Base-by-base conservation (phyloP, 345 rosid species). In the Salix exigua region DNA sequence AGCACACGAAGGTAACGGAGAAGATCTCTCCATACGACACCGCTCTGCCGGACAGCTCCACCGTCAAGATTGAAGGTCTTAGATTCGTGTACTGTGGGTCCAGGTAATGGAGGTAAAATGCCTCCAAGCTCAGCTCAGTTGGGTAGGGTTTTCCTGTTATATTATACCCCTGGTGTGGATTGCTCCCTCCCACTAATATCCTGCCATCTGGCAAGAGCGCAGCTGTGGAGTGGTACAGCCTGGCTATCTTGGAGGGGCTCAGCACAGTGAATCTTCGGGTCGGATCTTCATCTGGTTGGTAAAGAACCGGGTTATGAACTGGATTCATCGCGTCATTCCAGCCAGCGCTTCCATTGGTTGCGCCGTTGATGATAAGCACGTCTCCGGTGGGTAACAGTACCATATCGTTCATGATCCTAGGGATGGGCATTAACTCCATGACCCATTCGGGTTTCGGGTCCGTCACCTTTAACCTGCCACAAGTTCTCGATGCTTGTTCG, bases 161-260 rank as follows among this genome's bases (percentile, higher is more conserved):
- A 79, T 90, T 85, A 84, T 94, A 91, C 63, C 40, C 79, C 33
- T 69, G 70, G 85, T 94, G 89, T 19, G 97, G 98, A 76, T 94
- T 94, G 83, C 98, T 91, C 25, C 98, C 98, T 17, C 94, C 97
- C 70, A 94, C 91, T 28, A 94, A 78, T 26, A 94, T 82, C 75
- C 97, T 86, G 26, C 95, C 97, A 68, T 94, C 98, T 64, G 90
- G 87, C 74, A 91, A 79, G 37, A 94, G 84, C 53, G 82, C 80
- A 5, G 95, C 92, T 0, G 93, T 69, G 0, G 98, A 90, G 75
- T 94, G 97, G 82, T 94, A 94, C 95, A 94, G 88, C 33, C 97
- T 82, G 12, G 97, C 87, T 40, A 80, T 83, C 9, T 23, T 82
- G 3, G 89, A 66, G 26, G 91, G 88, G 75, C 78, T 76, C 40